Evolutionary conservation across 2,329 filamentous ascomycete species (phyloP), one percentile per base, ranked within the genome.

Genomic region (Colletotrichum eremochloae): DNA sequence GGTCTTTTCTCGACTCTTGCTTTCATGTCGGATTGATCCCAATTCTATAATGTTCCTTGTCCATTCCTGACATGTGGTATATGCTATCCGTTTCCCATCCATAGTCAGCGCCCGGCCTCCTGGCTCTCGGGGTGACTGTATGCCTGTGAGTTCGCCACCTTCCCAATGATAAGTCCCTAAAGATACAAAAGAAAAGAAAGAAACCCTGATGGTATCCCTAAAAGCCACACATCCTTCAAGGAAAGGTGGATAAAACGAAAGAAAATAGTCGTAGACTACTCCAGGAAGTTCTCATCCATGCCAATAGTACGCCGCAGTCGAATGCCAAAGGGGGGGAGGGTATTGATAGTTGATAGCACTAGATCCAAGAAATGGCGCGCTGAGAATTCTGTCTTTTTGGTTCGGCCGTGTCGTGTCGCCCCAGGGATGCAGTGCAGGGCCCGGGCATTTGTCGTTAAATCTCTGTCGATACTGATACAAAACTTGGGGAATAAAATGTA

Each of bases 341-440:
- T 72, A 72, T 72, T 72, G 69, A 69, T 69, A 58, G 60, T 72
- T 69, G 69, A 69, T 72, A 58, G 69, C 66, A 72, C 60, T 72
- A 64, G 53, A 69, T 69, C 69, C 60, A 72, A 69, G 68, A 72
- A 71, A 71, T 71, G 63, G 68, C 63, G 63, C 68, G 60, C 68
- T 71, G 68, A 58, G 53, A 72, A 68, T 68, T 68, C 63, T 72
- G 68, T 73, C 60, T 71, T 71, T 67, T 67, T 61, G 56, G 69
- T 73, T 74, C 64, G 72, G 72, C 72, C 72, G 69, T 74, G 64
- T 74, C 72, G 57, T 74, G 42, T 74, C 72, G 62, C 71, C 72
- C 61, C 29, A 24, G 65, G 64, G 60, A 55, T 64, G 40, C 65
- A 61, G 56, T 44, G 42, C 29, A 62, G 66, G 44, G 58, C 68